Evolutionary conservation across 2,329 filamentous ascomycete species (phyloP), one percentile per base, ranked within the genome.

Genomic region (Colletotrichum gloeosporioides): DNA sequence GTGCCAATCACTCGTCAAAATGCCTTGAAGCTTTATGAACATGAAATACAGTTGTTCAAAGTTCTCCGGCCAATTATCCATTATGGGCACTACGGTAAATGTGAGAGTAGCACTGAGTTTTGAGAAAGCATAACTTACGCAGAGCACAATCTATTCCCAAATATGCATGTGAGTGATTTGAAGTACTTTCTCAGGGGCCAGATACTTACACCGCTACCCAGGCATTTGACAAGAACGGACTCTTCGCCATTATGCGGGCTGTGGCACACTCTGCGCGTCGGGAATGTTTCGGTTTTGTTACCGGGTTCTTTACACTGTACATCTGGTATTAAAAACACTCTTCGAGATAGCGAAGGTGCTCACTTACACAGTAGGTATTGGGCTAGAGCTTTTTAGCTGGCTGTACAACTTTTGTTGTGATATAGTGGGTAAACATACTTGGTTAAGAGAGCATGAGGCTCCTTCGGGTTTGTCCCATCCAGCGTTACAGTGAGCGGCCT

Each of bases 21-120:
- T 18, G 39, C 16, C 8, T n/a, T 44, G 16, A n/a, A 10, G 0
- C 0, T 44, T 5, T 1, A n/a, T 1, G 1, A 44, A 16, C 34
- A 39, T 39, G 34, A 39, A 39, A 16, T 1, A 16, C 7, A 36
- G 15, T 39, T 39, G 34, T 15, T 39, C 4, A 16, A 8, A 44
- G 2, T 44, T n/a, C 16, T 10, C 18, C 16, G 16, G 8, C 8
- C 36, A 44, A 18, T 44, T 10, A 9, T 18, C 8, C 36, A 7
- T 49, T 2, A 49, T 4, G 39, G 39, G 18, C 39, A 49, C 39
- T 49, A 12, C 18, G 39, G 10, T 12, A 12, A 22, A 22, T 49
- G 18, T 49, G 39, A 49, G 39, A 12, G 22, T 49, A 12, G 18
- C 18, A 49, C 39, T 7, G 18, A 22, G 4, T 12, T 49, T 22